Evolutionary conservation across 2,329 filamentous ascomycete genomes (phyloP).

Genomic region (Aspergillus carbonarius): DNA sequence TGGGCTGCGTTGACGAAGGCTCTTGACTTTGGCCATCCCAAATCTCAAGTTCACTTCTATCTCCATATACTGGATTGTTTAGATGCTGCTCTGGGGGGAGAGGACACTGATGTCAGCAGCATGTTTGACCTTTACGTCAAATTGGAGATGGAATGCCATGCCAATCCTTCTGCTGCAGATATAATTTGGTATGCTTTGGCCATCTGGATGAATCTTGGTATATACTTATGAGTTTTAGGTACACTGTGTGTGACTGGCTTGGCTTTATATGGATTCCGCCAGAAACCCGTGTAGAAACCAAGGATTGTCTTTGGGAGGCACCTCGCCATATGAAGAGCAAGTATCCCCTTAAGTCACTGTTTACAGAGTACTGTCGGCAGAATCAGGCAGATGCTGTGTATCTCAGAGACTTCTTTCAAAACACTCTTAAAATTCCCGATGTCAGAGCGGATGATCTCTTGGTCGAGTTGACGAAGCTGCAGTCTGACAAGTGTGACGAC

Average conservation of each 20-base stretch:
- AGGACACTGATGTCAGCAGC: not conserved
- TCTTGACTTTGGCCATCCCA: slow-evolving; percentile 7
- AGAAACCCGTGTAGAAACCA: no score
- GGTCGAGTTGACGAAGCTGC: not conserved
- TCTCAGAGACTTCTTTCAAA: slow-evolving; percentile 1
- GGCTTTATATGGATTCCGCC: not conserved
- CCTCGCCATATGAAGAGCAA: not conserved
- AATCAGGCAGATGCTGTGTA: not conserved
- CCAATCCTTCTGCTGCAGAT: not conserved
- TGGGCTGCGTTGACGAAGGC: not conserved
- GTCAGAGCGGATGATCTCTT: not conserved
- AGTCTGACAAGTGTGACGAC: not conserved
- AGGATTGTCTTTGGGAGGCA: slow-evolving; percentile 9
- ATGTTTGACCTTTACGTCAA: slow-evolving; percentile 11
- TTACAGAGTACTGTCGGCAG: not conserved
- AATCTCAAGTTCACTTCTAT: slow-evolving; percentile 9
- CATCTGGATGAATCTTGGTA: no score
- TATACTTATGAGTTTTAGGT: no score
- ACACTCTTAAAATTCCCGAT: slow-evolving; percentile 5
- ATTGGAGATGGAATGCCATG: not conserved
- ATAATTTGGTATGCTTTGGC: not conserved
- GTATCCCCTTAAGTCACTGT: slow-evolving; percentile 2
- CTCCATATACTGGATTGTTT: slow-evolving; percentile 1
- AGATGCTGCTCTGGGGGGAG: not conserved
- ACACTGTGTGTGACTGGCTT: no score